phyloP scores from a whole-genome alignment of 1,284 basidiomycete species.

The Athelia psychrophila region DNA sequence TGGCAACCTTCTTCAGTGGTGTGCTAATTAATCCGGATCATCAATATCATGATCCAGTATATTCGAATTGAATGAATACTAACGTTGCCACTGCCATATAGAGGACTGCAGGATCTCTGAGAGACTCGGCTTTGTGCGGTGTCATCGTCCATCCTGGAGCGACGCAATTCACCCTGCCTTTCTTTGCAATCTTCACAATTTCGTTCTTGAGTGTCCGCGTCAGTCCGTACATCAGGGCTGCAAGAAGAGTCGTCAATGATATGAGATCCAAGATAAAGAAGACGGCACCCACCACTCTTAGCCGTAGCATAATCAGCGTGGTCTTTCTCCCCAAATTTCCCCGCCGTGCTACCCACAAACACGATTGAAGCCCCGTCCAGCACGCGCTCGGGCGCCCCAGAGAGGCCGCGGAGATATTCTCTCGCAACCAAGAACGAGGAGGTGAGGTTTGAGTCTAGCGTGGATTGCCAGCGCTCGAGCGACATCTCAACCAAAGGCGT shows the following conservation, averaged over 20 bases:
- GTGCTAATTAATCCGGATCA: conserved; percentile 38
- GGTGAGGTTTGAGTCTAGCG: conserved; percentile 63
- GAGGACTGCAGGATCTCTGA: conserved; percentile 42
- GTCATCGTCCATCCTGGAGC: conserved; percentile 74
- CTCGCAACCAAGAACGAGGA: conserved; percentile 65
- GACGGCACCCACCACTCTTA: conserved; percentile 47
- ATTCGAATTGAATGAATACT: conserved; percentile 18
- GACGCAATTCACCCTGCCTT: conserved; percentile 67
- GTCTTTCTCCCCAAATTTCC: conserved; percentile 69
- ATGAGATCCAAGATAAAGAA: neutral
- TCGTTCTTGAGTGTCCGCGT: conserved; percentile 74
- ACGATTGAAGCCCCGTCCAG: conserved; percentile 59
- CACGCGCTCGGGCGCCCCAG: conserved; percentile 29
- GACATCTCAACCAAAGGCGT: conserved; percentile 57
- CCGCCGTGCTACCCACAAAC: conserved; percentile 68
- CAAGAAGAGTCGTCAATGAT: no score
- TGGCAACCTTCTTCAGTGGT: conserved; percentile 69
- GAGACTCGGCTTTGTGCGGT: conserved; percentile 49
- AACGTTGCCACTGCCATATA: conserved; percentile 65
- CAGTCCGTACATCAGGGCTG: conserved; percentile 74
- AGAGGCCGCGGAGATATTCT: conserved; percentile 53
- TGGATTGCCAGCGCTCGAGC: conserved; percentile 63
- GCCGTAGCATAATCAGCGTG: conserved; percentile 63
- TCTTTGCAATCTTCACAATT: conserved; percentile 72
- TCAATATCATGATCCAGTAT: neutral